Conservation (phyloP, 148 eudicot species). For the Rhododendron ovatum region DNA sequence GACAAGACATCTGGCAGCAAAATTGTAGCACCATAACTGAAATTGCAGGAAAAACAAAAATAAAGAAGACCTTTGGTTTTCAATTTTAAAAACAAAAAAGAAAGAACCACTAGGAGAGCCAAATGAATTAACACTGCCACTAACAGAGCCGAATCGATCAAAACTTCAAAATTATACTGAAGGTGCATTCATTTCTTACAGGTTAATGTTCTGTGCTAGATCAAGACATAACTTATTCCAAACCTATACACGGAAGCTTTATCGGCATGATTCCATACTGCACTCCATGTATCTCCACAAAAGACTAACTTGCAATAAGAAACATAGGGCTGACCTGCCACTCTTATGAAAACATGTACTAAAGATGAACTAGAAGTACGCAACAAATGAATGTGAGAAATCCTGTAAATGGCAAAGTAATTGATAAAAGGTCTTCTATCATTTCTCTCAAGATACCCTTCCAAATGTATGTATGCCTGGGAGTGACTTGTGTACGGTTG, state of each 20-base stretch:
- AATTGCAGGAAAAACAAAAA: conserved; percentile 10
- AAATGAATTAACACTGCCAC: background rate
- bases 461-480: too few species aligned
- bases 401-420: background rate
- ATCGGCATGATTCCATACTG: background rate
- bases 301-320: background rate
- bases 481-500: too few species aligned
- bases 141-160: background rate
- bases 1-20: conserved; percentile 47
- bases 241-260: background rate
- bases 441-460: background rate
- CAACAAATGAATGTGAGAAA: background rate
- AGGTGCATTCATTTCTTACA: conserved; percentile 1
- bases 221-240: background rate
- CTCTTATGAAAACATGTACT: background rate
- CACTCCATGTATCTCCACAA: background rate
- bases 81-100: background rate
- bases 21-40: conserved; percentile 13
- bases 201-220: background rate
- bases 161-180: background rate
- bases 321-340: background rate
- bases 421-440: background rate
- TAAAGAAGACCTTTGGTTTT: background rate
- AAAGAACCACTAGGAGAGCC: background rate
- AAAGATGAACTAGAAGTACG: background rate